Conservation (phyloP, 2,329 filamentous ascomycete genomes). For the Trichoderma citrinoviride region DNA sequence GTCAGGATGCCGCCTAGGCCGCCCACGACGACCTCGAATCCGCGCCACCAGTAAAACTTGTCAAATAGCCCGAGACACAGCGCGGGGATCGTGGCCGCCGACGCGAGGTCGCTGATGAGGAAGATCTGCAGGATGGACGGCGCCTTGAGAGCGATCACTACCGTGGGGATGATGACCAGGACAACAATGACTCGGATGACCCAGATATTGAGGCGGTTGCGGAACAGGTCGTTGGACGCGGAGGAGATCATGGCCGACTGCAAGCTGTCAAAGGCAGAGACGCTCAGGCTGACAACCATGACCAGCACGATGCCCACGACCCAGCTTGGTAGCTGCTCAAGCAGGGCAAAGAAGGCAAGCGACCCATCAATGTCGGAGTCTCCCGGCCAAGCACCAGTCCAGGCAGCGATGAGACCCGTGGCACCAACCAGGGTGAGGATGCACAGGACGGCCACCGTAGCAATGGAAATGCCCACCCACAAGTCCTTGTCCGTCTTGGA, state of each 20-base stretch:
- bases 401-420: slow-evolving; percentile 72
- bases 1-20: slow-evolving; percentile 74
- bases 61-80: slow-evolving; percentile 70
- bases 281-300: slow-evolving; percentile 75
- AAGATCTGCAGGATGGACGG: slow-evolving; percentile 78
- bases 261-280: slow-evolving; percentile 75
- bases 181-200: slow-evolving; percentile 68
- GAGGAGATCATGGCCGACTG: slow-evolving; percentile 85
- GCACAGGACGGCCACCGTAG: slow-evolving; percentile 61
- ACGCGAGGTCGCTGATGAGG: slow-evolving; percentile 77
- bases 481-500: slow-evolving; percentile 25
- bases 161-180: slow-evolving; percentile 68
- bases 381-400: slow-evolving; percentile 71
- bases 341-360: slow-evolving; percentile 72
- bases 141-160: slow-evolving; percentile 70
- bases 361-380: slow-evolving; percentile 51
- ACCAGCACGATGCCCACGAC: slow-evolving; percentile 79
- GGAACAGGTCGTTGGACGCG: slow-evolving; percentile 79
- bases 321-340: slow-evolving; percentile 71
- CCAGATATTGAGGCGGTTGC: slow-evolving; percentile 76
- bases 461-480: slow-evolving; percentile 69
- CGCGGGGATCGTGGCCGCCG: slow-evolving; percentile 71
- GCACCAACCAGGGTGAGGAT: slow-evolving; percentile 71
- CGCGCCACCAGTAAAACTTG: slow-evolving; percentile 72
- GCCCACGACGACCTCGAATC: slow-evolving; percentile 76